phyloP scores from a whole-genome alignment of 2,329 filamentous ascomycete species.

The Endothia cerciana region DNA sequence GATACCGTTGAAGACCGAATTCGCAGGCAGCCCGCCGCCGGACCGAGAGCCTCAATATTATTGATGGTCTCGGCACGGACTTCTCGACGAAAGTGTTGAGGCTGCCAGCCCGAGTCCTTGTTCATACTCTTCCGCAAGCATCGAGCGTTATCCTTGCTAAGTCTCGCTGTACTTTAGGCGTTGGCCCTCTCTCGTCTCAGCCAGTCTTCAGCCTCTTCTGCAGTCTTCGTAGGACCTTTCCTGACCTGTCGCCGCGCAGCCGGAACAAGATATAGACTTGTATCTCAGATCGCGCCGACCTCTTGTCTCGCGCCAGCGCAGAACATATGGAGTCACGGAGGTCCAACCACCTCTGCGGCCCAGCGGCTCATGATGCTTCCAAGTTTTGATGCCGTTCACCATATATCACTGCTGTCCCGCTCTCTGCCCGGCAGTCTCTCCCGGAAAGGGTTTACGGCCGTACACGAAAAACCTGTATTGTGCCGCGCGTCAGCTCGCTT shows the following conservation, averaged over 20 bases:
- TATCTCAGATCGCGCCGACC: too few relatives aligned
- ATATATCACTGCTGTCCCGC: not conserved
- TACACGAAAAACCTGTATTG: slow-evolving; percentile 32
- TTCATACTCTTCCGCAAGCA: not conserved
- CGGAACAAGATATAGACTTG: not conserved
- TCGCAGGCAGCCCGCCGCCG: too few relatives aligned
- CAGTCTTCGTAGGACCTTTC: not conserved
- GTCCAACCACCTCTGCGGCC: too few relatives aligned
- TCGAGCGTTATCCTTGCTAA: not conserved
- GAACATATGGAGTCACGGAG: too few relatives aligned
- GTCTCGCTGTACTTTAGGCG: not conserved
- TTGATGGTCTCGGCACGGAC: not conserved
- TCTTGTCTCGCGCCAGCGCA: too few relatives aligned
- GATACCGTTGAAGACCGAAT: too few relatives aligned
- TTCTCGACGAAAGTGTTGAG: not conserved
- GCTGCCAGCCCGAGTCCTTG: not conserved
- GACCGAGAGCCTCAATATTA: too few relatives aligned
- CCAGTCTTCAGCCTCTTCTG: not conserved
- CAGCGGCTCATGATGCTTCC: not conserved
- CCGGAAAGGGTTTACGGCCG: slow-evolving; percentile 22
- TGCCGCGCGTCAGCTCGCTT: slow-evolving; percentile 6
- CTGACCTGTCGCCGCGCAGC: not conserved
- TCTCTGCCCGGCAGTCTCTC: not conserved
- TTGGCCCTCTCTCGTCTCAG: not conserved
- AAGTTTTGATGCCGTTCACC: not conserved